phyloP scores from a whole-genome alignment of 1,284 basidiomycete genomes.

The Stygiomarasmius scandens region DNA sequence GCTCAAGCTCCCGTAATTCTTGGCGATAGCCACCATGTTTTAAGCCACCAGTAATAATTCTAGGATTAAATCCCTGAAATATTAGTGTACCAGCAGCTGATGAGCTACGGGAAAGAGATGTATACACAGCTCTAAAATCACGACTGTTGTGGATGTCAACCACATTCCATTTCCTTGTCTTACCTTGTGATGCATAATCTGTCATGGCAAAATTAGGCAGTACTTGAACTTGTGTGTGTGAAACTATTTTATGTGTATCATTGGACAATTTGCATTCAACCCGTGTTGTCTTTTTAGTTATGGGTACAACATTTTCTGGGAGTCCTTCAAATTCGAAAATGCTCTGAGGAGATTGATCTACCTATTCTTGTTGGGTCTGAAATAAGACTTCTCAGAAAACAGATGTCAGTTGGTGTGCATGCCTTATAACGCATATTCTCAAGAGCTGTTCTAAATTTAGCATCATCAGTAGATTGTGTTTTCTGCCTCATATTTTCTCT shows the following conservation, averaged over 20 bases:
- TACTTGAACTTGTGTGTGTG: constrained; percentile 34
- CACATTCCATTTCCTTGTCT: constrained; percentile 35
- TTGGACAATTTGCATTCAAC: constrained; percentile 27
- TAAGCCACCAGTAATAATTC: constrained; percentile 2
- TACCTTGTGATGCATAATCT: constrained; percentile 42
- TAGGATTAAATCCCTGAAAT: too few relatives aligned
- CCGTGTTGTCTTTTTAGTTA: constrained; percentile 10
- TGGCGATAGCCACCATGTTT: neutral
- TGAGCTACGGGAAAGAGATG: constrained; percentile 31
- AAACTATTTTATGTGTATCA: constrained; percentile 26
- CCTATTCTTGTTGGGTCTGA: constrained; percentile 8
- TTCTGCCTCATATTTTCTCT: constrained; percentile 40
- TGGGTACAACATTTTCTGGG: constrained; percentile 14
- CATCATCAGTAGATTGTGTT: constrained; percentile 24
- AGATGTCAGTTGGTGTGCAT: constrained; percentile 36
- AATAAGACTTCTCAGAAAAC: constrained; percentile 27
- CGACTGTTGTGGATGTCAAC: constrained; percentile 33
- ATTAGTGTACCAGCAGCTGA: constrained; percentile 3
- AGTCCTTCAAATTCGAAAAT: constrained; percentile 28
- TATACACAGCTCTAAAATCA: constrained; percentile 37
- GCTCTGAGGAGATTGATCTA: constrained; percentile 13
- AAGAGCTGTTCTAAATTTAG: constrained; percentile 29
- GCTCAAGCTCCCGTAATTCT: too few relatives aligned
- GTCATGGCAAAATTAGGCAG: constrained; percentile 24
- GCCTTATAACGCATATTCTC: constrained; percentile 23